Evolutionary conservation across 148 eudicot genomes (phyloP).

Genomic region (Gaultheria prostrata): DNA sequence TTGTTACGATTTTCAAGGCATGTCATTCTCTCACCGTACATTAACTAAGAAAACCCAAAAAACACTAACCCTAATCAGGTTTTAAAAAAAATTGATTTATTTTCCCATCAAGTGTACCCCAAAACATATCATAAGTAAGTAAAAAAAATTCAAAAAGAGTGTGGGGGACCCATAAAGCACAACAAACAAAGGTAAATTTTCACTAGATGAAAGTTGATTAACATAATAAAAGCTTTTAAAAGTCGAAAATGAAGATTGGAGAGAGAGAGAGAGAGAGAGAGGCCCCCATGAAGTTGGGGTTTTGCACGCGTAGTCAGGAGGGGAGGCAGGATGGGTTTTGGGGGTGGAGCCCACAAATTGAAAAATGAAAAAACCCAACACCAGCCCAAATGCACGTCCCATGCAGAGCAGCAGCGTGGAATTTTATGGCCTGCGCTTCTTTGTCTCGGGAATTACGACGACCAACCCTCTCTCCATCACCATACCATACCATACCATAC

Average conservation of each 20-base stretch:
- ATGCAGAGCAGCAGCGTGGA: conserved; percentile 13
- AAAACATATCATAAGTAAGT: neutral
- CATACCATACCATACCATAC: too few relatives aligned
- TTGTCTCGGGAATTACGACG: neutral
- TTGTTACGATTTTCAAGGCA: too few relatives aligned
- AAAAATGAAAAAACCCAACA: neutral
- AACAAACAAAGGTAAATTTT: neutral
- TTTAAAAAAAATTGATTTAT: neutral
- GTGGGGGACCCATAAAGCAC: neutral
- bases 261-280: neutral
- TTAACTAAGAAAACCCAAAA: too few relatives aligned
- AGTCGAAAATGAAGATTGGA: neutral
- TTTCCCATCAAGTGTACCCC: neutral
- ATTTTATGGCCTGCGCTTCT: conserved; percentile 17
- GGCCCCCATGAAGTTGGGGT: conserved; percentile 5
- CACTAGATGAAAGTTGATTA: neutral
- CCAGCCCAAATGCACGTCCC: conserved; percentile 13
- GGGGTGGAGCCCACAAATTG: neutral
- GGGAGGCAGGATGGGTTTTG: neutral
- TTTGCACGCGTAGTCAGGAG: conserved; percentile 18
- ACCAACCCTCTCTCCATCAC: neutral
- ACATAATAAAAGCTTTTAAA: neutral
- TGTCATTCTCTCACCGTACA: too few relatives aligned
- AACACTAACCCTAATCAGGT: too few relatives aligned
- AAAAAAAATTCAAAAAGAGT: neutral